Base-by-base conservation (phyloP, 2,329 filamentous ascomycete species). In the Scedosporium dehoogii region DNA sequence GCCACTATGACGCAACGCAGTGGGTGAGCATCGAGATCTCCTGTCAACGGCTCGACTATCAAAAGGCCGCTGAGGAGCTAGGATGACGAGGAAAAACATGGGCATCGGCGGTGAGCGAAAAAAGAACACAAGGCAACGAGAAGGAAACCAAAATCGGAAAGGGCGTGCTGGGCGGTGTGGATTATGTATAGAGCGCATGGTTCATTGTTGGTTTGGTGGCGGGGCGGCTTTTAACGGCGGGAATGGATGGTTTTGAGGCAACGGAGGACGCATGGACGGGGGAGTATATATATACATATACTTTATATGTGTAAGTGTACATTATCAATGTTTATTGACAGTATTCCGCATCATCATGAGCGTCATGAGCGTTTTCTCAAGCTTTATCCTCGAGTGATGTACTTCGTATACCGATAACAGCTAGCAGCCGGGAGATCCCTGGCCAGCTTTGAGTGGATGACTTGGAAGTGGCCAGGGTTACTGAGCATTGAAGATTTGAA, bases 261-360 rank as follows among this genome's bases (percentile, higher is more conserved):
- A 48, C n/a, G n/a, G 44, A 7, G 44, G 44, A 21, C 6, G n/a
- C 14, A 21, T 48, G 44, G 16, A 21, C 14, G n/a, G 44, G 16
- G 44, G 44, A 48, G 44, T 55, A 55, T 55, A 55, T 55, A 55
- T 55, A 55, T 55, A 27, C 23, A 55, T 55, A 55, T 55, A 23
- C 12, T 55, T 14, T 55, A 23, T 55, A 55, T 55, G 23, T 55
- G 51, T 55, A 23, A 55, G 21, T 55, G 51, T 55, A 55, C 23
- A 55, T 55, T 55, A 55, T 27, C 12, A 55, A 55, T 55, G 51
- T 27, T 55, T 55, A 55, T 55, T 55, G 48, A 21, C 23, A 33
- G 29, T 33, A 33, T 33, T 33, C 3, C 29, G 10, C 33, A 38
- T 38, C 10, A 27, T 27, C 21, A 12, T 21, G 21, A 55, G 18